These are phyloP conservation scores for Cystobasidium ongulense DNA, from an alignment of 768 basidiomycete species.

Conservation along the genomic window DNA sequence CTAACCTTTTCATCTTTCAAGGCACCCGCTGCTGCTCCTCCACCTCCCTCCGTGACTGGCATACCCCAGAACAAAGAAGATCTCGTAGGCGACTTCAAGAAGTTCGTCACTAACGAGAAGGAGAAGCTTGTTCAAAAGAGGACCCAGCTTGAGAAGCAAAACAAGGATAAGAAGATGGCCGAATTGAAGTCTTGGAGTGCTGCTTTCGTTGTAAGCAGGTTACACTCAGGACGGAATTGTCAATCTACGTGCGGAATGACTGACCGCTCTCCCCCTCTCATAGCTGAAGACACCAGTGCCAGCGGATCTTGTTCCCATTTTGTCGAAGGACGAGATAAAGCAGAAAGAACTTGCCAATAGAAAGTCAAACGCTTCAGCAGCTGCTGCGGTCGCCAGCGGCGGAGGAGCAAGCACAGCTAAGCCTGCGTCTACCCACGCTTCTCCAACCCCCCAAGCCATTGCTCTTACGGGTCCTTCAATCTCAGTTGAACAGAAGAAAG, in stretches of 20 bases:
- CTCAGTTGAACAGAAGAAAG: neutral
- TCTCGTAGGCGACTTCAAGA: conserved; percentile 73
- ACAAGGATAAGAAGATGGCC: conserved; percentile 88
- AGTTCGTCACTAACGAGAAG: conserved; percentile 86
- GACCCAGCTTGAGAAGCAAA: conserved; percentile 76
- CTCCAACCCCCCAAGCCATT: neutral
- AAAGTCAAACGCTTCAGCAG: conserved; percentile 34
- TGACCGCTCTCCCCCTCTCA: neutral
- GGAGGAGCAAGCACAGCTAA: conserved; percentile 49
- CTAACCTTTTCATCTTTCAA: neutral
- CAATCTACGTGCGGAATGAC: no score
- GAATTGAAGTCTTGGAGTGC: conserved; percentile 88
- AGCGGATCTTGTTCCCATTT: conserved; percentile 80
- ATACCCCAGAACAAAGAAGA: conserved; percentile 51
- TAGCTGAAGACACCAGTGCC: conserved; percentile 92
- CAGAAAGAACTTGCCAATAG: conserved; percentile 29
- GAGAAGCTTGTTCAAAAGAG: conserved; percentile 83
- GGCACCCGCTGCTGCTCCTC: neutral
- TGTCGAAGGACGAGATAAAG: conserved; percentile 89
- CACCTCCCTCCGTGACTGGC: neutral
- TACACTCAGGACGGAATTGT: no score
- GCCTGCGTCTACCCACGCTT: conserved; percentile 16
- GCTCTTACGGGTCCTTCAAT: neutral
- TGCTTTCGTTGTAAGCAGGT: conserved; percentile 71
- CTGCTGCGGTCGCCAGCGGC: conserved; percentile 44